Conservation (phyloP, 163 green algal genomes). For the Scenedesmus sp. region DNA sequence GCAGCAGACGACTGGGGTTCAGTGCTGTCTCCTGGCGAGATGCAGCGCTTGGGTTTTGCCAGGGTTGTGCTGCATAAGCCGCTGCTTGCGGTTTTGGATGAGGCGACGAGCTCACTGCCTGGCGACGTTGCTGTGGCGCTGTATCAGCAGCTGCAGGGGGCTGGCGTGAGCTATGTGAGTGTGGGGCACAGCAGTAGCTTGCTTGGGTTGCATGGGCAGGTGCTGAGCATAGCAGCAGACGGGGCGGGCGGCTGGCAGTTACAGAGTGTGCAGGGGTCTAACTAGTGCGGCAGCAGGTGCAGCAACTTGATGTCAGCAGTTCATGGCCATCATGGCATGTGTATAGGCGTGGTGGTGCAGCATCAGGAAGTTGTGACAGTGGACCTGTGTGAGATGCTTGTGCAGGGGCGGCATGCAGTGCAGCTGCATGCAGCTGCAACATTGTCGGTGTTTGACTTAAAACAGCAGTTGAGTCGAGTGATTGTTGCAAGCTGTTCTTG, state of each 20-base stretch:
- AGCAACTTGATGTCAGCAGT: background rate
- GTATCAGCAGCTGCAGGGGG: conserved; percentile 23
- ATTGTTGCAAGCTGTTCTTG: too few species aligned
- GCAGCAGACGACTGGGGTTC: conserved; percentile 77
- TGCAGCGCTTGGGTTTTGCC: conserved; percentile 92
- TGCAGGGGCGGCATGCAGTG: background rate
- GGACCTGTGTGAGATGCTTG: background rate
- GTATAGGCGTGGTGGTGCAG: background rate
- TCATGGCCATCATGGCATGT: background rate
- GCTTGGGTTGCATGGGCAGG: background rate
- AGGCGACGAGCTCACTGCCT: conserved; percentile 87
- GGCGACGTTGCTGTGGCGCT: conserved; percentile 31
- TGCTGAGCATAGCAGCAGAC: conserved; percentile 12
- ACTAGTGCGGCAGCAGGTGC: background rate
- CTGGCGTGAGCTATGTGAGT: conserved; percentile 28
- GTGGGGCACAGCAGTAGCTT: conserved; percentile 34
- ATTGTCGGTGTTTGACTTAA: too few species aligned
- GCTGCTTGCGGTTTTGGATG: conserved; percentile 85
- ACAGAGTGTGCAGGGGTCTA: background rate
- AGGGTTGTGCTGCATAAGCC: conserved; percentile 82
- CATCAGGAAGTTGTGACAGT: background rate
- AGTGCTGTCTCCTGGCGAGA: conserved; percentile 90
- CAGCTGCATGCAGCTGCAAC: background rate
- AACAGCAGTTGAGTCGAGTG: too few species aligned
- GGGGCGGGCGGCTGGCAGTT: conserved; percentile 24